Base-by-base conservation (phyloP, 768 basidiomycete genomes). In the Pleurotus tuoliensis region DNA sequence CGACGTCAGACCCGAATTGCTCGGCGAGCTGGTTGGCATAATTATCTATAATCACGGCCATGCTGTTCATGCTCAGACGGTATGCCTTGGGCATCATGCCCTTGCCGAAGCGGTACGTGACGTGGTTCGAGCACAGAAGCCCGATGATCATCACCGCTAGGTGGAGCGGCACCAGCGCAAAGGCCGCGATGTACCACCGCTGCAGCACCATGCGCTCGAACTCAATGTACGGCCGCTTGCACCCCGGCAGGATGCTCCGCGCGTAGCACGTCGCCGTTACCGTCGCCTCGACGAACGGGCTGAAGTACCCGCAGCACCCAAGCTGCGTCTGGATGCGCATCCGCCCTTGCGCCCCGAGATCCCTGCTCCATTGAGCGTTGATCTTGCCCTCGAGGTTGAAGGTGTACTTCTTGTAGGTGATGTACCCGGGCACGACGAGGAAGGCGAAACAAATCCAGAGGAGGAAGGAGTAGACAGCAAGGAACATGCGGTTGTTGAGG, bases 21-120 rank as follows among this genome's bases (percentile, higher is more conserved):
- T 53, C 51, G 9, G 87, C 87, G 39, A 90, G 77, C 77, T 87
- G 86, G 59, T 77, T 86, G 18, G 88, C 88, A 66, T 90, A 92
- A 57, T 87, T 85, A 60, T 93, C 90, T 87, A 92, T 86, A 66
- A 93, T 90, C 52, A 88, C 78, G 2, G 86, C 87, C 86, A 92
- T 88, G 58, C 81, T 85, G 57, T 77, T 80, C 76, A 82, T 73
- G 71, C 84, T 85, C 45, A 92, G 76, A 37, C 89, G 76, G 69
- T 93, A 92, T 13, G 86, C 83, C 75, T 90, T 88, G 57, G 90
- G 90, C 79, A 87, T 90, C 83, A 92, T 85, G 58, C 91, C 90
- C 74, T 92, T 92, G 7, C 90, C 90, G 68, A 92, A 92, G 52
- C 90, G 79, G 67, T 91, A 92, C 18, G 90, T 92, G 67, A 93